Base-by-base conservation (phyloP, 495 filamentous ascomycete species). In the Evansstolkia leycettana region DNA sequence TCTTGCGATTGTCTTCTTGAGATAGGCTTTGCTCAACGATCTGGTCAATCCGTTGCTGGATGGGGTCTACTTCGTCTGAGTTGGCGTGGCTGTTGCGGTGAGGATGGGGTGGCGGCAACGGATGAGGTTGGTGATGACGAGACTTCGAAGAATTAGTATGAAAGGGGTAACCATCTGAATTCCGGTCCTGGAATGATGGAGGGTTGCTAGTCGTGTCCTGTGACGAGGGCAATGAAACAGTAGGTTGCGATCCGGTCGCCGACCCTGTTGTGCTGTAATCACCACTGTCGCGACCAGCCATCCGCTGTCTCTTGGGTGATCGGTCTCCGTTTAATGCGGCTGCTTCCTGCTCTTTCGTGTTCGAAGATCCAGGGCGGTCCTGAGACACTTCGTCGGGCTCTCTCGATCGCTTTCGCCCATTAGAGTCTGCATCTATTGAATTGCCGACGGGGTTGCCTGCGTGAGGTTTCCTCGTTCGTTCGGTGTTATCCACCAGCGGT, bases 391-490 rank as follows among this genome's bases (percentile, higher is more conserved):
- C 50, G 13, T 65, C 63, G 7, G 60, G 58, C 27, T 67, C 64
- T 19, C 62, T 57, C 2, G 61, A 65, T 32, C 64, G 61, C 38
- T 67, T 67, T 13, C 57, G 57, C 17, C 55, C 60, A 33, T 33
- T 24, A 7, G 36, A 23, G 28, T 46, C 46, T 7, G 48, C 47
- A 20, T 37, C 44, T 11, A 33, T 37, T 10, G 46, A 35, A 7
- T 52, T 46, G 11, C 40, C 43, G 43, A 45, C 36, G 36, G 60
- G 36, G 54, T 49, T 45, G 46, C 48, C 43, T 33, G 51, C 36
- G 35, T 33, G 39, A 17, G 38, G 44, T 25, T 52, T 52, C 39
- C 55, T 51, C 34, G 55, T 58, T 37, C 50, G 46, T 41, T 58
- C 55, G 44, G 47, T 43, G 34, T 36, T 23, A 33, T 47, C 51